Conservation (phyloP, 2,329 filamentous ascomycete species). For the Didymella lethalis region DNA sequence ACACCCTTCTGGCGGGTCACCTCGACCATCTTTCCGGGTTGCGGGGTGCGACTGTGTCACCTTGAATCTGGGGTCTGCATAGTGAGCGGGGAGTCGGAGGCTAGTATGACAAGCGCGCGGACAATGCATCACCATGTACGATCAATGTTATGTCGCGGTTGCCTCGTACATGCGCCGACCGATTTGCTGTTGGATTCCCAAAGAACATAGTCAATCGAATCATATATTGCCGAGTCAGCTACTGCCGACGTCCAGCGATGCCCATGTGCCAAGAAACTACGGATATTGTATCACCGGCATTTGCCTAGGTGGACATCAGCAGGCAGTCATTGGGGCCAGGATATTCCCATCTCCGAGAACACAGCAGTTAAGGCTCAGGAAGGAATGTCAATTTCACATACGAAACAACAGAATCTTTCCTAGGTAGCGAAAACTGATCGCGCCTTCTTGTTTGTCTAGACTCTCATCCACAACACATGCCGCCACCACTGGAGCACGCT, state of each 20-base stretch:
- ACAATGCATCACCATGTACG: not conserved
- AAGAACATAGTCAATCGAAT: not conserved
- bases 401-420: not conserved
- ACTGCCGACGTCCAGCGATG: not conserved
- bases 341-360: not conserved
- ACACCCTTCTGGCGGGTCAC: not conserved
- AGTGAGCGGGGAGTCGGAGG: not conserved
- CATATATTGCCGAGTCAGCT: not conserved
- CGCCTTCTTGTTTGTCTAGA: not conserved
- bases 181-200: not conserved
- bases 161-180: not conserved
- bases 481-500: not conserved
- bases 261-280: not conserved
- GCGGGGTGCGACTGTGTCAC: not conserved
- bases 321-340: not conserved
- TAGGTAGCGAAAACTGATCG: not conserved
- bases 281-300: not conserved
- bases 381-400: not conserved
- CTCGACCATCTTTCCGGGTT: not conserved
- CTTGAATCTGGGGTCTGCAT: conserved; percentile 1
- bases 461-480: not conserved
- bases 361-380: not conserved
- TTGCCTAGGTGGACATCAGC: not conserved
- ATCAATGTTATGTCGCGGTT: conserved; percentile 1
- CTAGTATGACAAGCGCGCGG: not conserved